A percentile compares a stretch with the other conserved stretches of the same genome.
Evolutionary conservation across 2,329 filamentous ascomycete genomes (phyloP).

Genomic region (Ustulina deusta): DNA sequence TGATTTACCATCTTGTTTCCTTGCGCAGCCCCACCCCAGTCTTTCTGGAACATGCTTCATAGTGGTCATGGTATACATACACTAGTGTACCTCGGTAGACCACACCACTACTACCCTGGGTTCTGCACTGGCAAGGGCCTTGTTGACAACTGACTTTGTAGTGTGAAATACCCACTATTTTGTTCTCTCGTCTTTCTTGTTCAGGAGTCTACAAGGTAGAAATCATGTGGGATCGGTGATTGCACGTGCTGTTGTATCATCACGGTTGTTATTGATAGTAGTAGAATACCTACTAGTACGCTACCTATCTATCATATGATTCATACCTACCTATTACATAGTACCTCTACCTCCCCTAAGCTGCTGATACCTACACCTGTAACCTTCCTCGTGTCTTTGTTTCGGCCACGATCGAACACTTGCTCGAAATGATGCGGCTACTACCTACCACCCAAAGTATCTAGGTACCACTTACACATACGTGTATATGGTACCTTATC

Average conservation of each 20-base stretch:
- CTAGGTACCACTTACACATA: not conserved
- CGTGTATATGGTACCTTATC: not conserved
- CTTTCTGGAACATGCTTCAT: slow-evolving; percentile 28
- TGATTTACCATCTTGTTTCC: slow-evolving; percentile 10
- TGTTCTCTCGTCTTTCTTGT: slow-evolving; percentile 19
- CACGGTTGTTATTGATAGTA: not conserved
- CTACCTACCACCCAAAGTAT: not conserved
- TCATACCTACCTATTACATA: not conserved
- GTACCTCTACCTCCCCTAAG: too few species aligned
- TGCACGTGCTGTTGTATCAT: slow-evolving; percentile 13
- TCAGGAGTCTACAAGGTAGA: slow-evolving; percentile 15
- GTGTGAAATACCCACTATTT: slow-evolving; percentile 6
- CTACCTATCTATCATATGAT: slow-evolving; percentile 1
- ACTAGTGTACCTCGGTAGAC: not conserved
- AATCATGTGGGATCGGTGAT: slow-evolving; percentile 23
- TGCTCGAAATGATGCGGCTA: slow-evolving; percentile 13
- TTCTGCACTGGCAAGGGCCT: slow-evolving; percentile 7
- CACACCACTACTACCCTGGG: too few species aligned
- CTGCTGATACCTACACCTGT: not conserved
- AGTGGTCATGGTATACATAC: not conserved
- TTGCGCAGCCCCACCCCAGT: slow-evolving; percentile 8
- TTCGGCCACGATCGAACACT: slow-evolving; percentile 20
- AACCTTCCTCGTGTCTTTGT: slow-evolving; percentile 12
- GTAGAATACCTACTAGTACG: too few species aligned
- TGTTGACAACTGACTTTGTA: slow-evolving; percentile 4